Percentiles rank a stretch among this genome's conserved stretches.
phyloP scores from a whole-genome alignment of 225 moss, liverwort and hornwort genomes.

The Straminergon stramineum region DNA sequence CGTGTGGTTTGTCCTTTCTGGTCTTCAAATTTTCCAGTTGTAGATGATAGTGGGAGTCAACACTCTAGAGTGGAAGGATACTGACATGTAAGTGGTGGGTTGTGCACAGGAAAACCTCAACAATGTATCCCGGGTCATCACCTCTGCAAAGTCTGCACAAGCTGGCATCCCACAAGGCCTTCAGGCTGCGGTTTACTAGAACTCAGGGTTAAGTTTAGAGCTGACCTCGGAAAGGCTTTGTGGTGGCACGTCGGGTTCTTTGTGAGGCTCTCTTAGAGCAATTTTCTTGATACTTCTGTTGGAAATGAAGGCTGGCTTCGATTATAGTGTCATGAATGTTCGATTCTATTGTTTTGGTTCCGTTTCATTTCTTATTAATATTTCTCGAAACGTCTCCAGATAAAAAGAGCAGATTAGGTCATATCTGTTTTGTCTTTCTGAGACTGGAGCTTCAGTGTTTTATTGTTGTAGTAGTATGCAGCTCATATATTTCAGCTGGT shows the following conservation, averaged over 20 bases:
- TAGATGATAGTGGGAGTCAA: not conserved
- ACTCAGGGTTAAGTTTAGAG: not conserved
- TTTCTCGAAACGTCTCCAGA: not conserved
- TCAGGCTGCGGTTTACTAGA: not conserved
- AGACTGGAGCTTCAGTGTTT: not conserved
- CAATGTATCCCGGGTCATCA: conserved; percentile 55
- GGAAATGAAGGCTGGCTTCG: conserved; percentile 3
- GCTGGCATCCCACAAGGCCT: conserved; percentile 41
- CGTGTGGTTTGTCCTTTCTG: not conserved
- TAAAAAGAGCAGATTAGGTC: not conserved
- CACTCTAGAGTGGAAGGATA: not conserved
- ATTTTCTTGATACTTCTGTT: conserved; percentile 16
- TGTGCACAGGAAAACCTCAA: conserved; percentile 60
- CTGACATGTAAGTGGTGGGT: not conserved
- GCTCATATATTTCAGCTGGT: not conserved
- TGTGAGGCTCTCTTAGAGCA: too few relatives aligned
- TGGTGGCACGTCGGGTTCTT: not conserved
- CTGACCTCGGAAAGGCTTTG: not conserved
- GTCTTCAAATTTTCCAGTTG: not conserved
- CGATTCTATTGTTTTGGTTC: not conserved
- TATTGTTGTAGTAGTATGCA: not conserved
- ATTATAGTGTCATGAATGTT: not conserved
- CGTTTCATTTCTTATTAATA: not conserved
- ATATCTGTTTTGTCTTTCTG: not conserved
- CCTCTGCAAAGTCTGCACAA: conserved; percentile 41